Evolutionary conservation across 2,329 filamentous ascomycete genomes (phyloP).

Genomic region (Sclerotinia sclerotiorum): DNA sequence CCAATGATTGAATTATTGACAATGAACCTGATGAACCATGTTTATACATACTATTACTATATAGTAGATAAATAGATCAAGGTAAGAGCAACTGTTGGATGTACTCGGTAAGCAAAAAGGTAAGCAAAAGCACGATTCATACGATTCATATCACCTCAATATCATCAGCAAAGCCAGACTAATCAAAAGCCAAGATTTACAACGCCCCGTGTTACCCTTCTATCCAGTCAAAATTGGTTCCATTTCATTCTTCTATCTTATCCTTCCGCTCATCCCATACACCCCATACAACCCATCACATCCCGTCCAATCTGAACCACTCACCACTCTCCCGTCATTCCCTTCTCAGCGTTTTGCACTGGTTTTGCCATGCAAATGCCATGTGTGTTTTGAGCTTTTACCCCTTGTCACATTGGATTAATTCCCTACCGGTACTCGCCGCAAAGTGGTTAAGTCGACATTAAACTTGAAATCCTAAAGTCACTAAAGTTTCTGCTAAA

Average conservation of each 20-base stretch:
- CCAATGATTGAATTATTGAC: too few species aligned
- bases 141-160: too few species aligned
- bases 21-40: too few species aligned
- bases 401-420: background rate
- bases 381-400: constrained; percentile 2
- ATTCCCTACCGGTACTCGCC: background rate
- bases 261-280: background rate
- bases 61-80: too few species aligned
- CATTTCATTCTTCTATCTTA: background rate
- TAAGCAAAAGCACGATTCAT: background rate
- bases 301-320: background rate
- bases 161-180: background rate
- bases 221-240: background rate
- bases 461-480: background rate
- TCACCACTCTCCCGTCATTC: background rate
- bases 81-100: too few species aligned
- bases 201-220: background rate
- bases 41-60: too few species aligned
- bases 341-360: background rate
- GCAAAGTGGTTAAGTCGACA: background rate
- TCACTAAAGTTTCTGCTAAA: background rate
- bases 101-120: background rate
- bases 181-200: background rate
- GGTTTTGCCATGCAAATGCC: constrained; percentile 1
- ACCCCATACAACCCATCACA: background rate